Conservation (phyloP, 257 asterid genomes). For the Solanum acaule region DNA sequence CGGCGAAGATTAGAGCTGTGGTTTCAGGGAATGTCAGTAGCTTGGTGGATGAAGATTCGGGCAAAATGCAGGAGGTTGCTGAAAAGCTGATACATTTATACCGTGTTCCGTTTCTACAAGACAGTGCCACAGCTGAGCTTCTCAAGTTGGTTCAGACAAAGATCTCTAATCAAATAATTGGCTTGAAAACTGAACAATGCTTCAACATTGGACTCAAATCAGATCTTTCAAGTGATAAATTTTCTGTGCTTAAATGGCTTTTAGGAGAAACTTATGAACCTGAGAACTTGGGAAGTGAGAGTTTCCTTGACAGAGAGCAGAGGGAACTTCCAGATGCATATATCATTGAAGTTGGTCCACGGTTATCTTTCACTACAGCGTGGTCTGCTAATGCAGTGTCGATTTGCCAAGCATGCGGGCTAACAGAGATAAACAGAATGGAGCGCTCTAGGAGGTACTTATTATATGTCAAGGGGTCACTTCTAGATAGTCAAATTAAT, state of each 20-base stretch:
- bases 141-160: constrained; percentile 52
- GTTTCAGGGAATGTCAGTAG: constrained; percentile 36
- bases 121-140: constrained; percentile 63
- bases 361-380: constrained; percentile 88
- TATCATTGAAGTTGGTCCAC: constrained; percentile 91
- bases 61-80: constrained; percentile 2
- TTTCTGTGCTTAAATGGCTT: constrained; percentile 68
- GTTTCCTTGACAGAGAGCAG: constrained; percentile 53
- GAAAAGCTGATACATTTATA: constrained; percentile 61
- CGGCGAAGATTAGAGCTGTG: constrained; percentile 34
- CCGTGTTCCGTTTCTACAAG: constrained; percentile 52
- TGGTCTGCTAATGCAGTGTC: constrained; percentile 98
- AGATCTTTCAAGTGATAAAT: constrained; percentile 44
- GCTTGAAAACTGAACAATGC: constrained; percentile 79
- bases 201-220: constrained; percentile 70
- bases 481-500: constrained; percentile 45
- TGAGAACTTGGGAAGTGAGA: constrained; percentile 45
- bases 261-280: constrained; percentile 92
- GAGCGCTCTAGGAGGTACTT: constrained; percentile 85
- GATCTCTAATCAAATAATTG: constrained; percentile 52
- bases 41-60: constrained; percentile 8
- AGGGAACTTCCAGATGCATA: constrained; percentile 16
- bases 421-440: constrained; percentile 61
- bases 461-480: constrained; percentile 33
- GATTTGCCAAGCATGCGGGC: constrained; percentile 77